Evolutionary conservation across 2,329 filamentous ascomycete species (phyloP).

Genomic region (Diatrype stigma): DNA sequence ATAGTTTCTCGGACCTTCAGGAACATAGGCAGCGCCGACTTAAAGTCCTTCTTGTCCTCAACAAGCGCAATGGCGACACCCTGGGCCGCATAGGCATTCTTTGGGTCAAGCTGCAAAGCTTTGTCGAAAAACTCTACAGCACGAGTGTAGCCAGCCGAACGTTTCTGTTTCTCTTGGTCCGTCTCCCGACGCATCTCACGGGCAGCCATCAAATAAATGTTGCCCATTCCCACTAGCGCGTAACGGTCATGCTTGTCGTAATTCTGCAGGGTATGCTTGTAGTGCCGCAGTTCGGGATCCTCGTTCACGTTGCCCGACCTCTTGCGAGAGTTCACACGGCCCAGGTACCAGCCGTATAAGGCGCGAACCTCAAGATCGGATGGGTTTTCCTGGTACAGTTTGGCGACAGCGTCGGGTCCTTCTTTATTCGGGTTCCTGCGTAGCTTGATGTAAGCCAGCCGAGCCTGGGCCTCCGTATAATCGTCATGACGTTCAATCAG

Average conservation of each 20-base stretch:
- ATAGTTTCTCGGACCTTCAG: conserved; percentile 87
- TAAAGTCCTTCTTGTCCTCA: conserved; percentile 89
- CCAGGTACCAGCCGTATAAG: conserved; percentile 92
- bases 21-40: conserved; percentile 79
- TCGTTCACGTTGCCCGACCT: conserved; percentile 75
- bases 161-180: conserved; percentile 86
- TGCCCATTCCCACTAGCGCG: conserved; percentile 93
- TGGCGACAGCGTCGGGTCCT: conserved; percentile 78
- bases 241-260: conserved; percentile 99
- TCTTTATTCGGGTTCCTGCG: conserved; percentile 77
- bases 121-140: conserved; percentile 99
- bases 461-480: conserved; percentile 86
- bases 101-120: conserved; percentile 87
- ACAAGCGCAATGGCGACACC: conserved; percentile 91
- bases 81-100: conserved; percentile 94
- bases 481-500: conserved; percentile 80
- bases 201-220: conserved; percentile 79
- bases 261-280: conserved; percentile 91
- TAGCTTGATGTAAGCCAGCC: conserved; percentile 86
- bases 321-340: conserved; percentile 76
- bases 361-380: conserved; percentile 87
- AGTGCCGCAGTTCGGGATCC: conserved; percentile 87
- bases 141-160: conserved; percentile 79
- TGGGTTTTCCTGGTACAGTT: conserved; percentile 79
- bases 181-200: conserved; percentile 92